phyloP scores from a whole-genome alignment of 805 yeast genomes.

The Lipomyces japonicus region DNA sequence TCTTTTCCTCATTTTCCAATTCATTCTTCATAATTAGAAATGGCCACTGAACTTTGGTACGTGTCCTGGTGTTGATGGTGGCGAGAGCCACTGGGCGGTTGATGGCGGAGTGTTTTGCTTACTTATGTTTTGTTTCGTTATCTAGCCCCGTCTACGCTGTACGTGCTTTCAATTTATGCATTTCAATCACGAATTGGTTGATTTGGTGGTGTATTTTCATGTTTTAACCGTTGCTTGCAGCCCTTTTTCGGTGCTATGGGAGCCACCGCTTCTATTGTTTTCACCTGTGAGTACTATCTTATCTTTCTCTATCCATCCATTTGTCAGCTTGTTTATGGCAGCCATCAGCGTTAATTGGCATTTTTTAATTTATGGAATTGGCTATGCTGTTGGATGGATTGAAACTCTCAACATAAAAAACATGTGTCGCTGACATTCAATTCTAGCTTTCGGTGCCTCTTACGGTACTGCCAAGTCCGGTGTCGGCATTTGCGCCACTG shows the following conservation, averaged over 20 bases:
- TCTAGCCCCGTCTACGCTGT: constrained; percentile 68
- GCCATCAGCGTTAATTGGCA: background rate
- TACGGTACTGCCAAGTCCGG: constrained; percentile 98
- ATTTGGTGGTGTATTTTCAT: background rate
- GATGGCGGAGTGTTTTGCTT: background rate
- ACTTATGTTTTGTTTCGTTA: constrained; percentile 21
- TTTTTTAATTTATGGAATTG: background rate
- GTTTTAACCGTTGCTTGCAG: constrained; percentile 33
- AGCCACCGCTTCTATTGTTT: constrained; percentile 98
- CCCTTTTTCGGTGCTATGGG: constrained; percentile 99
- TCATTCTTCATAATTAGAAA: constrained; percentile 19
- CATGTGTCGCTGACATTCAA: constrained; percentile 43
- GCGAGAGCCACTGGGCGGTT: background rate
- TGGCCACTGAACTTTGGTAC: constrained; percentile 75
- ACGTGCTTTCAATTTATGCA: constrained; percentile 31
- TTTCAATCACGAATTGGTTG: background rate
- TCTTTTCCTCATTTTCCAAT: constrained; percentile 2
- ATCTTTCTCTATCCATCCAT: background rate
- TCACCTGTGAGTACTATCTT: constrained; percentile 61
- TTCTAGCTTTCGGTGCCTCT: constrained; percentile 97
- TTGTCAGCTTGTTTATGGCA: background rate
- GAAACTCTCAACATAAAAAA: background rate
- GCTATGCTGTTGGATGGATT: background rate
- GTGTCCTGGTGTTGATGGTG: constrained; percentile 33
- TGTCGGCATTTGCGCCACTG: constrained; percentile 96